Base-by-base conservation (phyloP, 441 rosid genomes). In the Gossypium davidsonii region DNA sequence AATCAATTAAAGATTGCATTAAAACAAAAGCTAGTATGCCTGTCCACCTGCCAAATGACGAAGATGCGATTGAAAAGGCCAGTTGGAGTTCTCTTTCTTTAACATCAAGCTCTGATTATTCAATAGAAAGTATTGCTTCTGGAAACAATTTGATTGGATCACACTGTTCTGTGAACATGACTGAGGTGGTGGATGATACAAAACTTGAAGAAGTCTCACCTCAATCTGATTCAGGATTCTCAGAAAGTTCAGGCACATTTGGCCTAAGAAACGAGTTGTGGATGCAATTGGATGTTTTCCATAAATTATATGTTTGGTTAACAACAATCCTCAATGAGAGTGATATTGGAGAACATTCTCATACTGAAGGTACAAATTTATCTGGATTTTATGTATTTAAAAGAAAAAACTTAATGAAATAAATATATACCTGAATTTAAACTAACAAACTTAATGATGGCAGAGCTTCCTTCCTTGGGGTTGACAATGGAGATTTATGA, bases 41-140 rank as follows among this genome's bases (percentile, higher is more conserved):
- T 62, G 65, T 78, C 49, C 73, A 53, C 76, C 70, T 61, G 14
- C 75, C 77, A 34, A 76, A 28, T 67, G 87, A 84, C 64, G 90
- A 80, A 76, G 74, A 77, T 75, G 62, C 59, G 59, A 80, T 79
- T 34, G 87, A 84, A 71, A 82, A 73, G 72, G 83, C 85, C 76
- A 80, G 76, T 58, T 83, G 76, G 85, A 86, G 84, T 83, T 76
- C 83, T 76, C 86, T 82, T 81, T 80, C 77, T 85, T 86, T 88
- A 52, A 81, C 87, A 52, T 86, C 87, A 76, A 80, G 79, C 76
- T 88, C 86, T 74, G 91, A 80, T 39, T 80, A 76, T 76, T 87
- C 89, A 71, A 72, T 67, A 63, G 84, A 78, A 73, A 85, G 78
- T 63, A 66, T 63, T 70, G 73, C 72, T 74, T 70, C 74, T 23